Evolutionary conservation across 805 yeast genomes (phyloP), one percentile per base, ranked within the genome.

Genomic region (Lipomyces orientalis): DNA sequence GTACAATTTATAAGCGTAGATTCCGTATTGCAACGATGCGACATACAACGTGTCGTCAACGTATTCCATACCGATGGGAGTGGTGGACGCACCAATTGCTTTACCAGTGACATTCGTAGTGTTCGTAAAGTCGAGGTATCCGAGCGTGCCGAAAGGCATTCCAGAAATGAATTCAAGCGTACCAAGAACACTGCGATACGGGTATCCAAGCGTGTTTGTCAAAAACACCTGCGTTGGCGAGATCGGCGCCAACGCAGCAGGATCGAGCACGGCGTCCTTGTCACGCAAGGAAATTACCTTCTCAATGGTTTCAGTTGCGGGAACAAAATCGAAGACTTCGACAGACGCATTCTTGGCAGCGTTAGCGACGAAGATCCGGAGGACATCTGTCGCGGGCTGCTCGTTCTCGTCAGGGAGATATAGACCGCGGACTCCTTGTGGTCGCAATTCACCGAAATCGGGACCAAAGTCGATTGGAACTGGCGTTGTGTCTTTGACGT

Each of bases 1-100:
- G 64, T 69, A 69, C 19, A 69, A 64, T 52, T 58, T 19, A 55
- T 69, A 68, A 19, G 61, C 65, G 54, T 67, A 64, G 34, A 69
- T 51, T 16, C 72, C 72, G 35, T 69, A 69, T 52, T 67, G 68
- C 25, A 56, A 33, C 14, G 64, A 55, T 9, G 72, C 64, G 12
- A 69, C 66, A 52, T 69, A 69, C 46, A 69, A 54, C n/a, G 29
- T 39, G 34, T 64, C 66, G 54, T 64, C 66, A 29, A 39, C 60
- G 49, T 64, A 69, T 43, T 69, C 72, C 43, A 67, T 64, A 14
- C 72, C 72, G 25, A 67, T 65, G 10, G 72, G 72, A 3, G 71
- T 69, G 12, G 72, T 69, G 29, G 46, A 31, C 10, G 64, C 63
- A 19, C 72, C 72, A 37, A 69, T 63, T 6, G 63, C n/a, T 61